These are phyloP conservation scores for Tritrichomonas musculus DNA, from an alignment of 208 protist genomes.

Conservation along the genomic window DNA sequence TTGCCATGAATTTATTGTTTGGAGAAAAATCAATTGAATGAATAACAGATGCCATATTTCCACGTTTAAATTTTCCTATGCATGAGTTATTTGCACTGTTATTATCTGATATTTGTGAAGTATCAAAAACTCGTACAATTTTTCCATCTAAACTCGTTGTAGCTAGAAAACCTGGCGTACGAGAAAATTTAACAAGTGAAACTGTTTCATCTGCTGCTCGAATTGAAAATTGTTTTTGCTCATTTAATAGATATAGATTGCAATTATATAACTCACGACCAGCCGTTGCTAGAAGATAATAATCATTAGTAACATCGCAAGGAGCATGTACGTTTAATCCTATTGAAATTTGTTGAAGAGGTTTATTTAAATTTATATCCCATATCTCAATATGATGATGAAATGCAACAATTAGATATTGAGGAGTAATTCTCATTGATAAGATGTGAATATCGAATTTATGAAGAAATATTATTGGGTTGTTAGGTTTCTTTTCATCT, in stretches of 20 bases:
- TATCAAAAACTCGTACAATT: not conserved
- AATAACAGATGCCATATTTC: not conserved
- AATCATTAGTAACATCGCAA: not conserved
- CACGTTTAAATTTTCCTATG: not conserved
- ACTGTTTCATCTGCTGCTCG: not conserved
- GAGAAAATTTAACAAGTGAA: constrained; percentile 18
- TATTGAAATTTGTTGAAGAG: not conserved
- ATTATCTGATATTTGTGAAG: no score
- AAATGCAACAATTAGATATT: not conserved
- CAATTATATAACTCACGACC: not conserved
- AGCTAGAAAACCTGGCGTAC: not conserved
- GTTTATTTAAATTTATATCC: not conserved
- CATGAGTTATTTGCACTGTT: not conserved
- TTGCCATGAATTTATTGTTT: not conserved
- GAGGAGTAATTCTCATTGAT: not conserved
- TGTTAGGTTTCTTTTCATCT: not conserved
- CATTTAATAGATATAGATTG: not conserved
- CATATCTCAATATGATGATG: constrained; percentile 16
- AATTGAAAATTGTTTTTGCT: not conserved
- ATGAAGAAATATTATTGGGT: not conserved
- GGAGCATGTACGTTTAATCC: constrained; percentile 6
- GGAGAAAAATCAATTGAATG: constrained; percentile 21
- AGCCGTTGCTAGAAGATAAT: not conserved
- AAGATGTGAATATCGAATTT: not conserved
- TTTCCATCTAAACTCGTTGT: not conserved